phyloP scores from a whole-genome alignment of 352 stramenopile species.

The Globisporangium alternatum region DNA sequence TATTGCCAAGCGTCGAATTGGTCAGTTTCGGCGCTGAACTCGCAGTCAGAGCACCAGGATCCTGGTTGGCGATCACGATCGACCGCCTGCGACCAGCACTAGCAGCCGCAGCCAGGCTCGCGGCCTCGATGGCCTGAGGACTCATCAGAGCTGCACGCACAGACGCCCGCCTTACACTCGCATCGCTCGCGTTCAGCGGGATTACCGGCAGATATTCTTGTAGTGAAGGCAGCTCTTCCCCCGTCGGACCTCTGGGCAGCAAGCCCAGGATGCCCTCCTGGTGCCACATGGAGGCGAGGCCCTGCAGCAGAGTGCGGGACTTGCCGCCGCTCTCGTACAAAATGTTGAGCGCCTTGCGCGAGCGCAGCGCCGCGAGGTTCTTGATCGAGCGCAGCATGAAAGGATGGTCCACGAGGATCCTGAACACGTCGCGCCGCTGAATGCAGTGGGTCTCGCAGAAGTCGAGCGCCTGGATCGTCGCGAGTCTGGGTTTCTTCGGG shows the following conservation, averaged over 20 bases:
- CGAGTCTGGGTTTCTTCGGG: slow-evolving; percentile 54
- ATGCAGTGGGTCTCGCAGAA: slow-evolving; percentile 80
- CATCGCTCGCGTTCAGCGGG: not conserved
- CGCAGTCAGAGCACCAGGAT: not conserved
- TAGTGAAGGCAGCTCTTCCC: slow-evolving; percentile 38
- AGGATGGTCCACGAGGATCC: slow-evolving; percentile 45
- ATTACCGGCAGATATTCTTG: slow-evolving; percentile 33
- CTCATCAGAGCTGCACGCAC: slow-evolving; percentile 12
- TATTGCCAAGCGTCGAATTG: not conserved
- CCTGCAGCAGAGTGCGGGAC: slow-evolving; percentile 58
- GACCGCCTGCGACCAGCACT: not conserved
- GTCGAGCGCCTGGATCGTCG: slow-evolving; percentile 73
- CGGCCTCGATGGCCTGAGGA: not conserved
- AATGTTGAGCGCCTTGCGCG: slow-evolving; percentile 51
- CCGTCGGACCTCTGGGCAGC: slow-evolving; percentile 27
- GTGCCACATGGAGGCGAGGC: slow-evolving; percentile 59
- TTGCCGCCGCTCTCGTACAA: slow-evolving; percentile 58
- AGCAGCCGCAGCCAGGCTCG: not conserved
- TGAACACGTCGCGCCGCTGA: slow-evolving; percentile 44
- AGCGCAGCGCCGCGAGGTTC: slow-evolving; percentile 46
- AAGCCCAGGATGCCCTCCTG: slow-evolving; percentile 47
- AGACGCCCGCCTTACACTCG: slow-evolving; percentile 5
- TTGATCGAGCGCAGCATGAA: slow-evolving; percentile 60
- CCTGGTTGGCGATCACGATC: not conserved
- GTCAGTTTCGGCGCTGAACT: not conserved